These are phyloP conservation scores for Chrysanthemum lavandulifolium DNA, from an alignment of 129 eudicot species.

Conservation along the genomic window DNA sequence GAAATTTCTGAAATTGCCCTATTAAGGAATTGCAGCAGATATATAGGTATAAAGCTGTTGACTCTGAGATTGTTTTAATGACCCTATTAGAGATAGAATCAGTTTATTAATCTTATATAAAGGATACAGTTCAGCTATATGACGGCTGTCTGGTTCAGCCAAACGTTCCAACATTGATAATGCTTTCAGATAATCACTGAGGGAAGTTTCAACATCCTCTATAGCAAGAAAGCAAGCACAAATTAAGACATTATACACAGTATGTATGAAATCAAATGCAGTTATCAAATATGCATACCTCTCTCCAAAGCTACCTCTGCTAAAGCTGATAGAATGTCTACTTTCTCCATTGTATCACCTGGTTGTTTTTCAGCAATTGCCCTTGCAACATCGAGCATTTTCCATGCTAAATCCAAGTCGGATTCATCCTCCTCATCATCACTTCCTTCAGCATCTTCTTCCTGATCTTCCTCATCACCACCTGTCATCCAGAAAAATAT, in stretches of 20 bases:
- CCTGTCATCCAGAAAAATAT: constrained; percentile 29
- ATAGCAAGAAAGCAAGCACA: constrained; percentile 17
- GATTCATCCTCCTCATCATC: constrained; percentile 87
- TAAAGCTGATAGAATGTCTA: constrained; percentile 80
- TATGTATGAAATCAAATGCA: neutral
- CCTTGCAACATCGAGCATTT: constrained; percentile 97
- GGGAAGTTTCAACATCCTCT: constrained; percentile 98
- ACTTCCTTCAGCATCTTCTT: constrained; percentile 69
- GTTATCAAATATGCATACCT: constrained; percentile 46
- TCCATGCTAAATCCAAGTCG: constrained; percentile 97
- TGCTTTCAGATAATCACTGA: constrained; percentile 84
- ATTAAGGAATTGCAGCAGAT: constrained; percentile 38
- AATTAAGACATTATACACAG: neutral
- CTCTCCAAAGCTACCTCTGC: constrained; percentile 87
- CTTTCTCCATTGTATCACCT: constrained; percentile 82
- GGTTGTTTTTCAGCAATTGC: constrained; percentile 84
- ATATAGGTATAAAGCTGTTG: neutral
- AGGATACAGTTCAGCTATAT: constrained; percentile 96
- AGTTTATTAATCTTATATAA: constrained; percentile 22
- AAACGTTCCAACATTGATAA: constrained; percentile 81
- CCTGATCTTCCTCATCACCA: constrained; percentile 48
- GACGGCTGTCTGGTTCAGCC: constrained; percentile 94
- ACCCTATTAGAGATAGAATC: neutral
- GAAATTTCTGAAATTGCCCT: constrained; percentile 58
- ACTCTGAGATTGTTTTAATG: neutral